A percentile compares a stretch with the other conserved stretches of the same genome.
Evolutionary conservation across 1,284 basidiomycete genomes (phyloP).

Genomic region (Sporisorium exsertum): DNA sequence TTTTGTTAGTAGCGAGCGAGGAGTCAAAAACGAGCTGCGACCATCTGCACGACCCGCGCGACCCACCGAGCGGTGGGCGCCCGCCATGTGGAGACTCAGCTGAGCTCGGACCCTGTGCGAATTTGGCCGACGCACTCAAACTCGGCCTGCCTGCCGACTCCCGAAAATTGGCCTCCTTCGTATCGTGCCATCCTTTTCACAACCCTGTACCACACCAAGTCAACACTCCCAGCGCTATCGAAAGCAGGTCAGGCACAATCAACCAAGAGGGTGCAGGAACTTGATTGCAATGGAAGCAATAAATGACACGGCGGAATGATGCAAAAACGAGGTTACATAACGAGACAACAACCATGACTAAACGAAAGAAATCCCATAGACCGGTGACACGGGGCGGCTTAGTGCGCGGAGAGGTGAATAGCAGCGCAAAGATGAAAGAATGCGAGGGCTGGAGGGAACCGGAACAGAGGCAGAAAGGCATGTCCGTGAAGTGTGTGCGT

Average conservation of each 20-base stretch:
- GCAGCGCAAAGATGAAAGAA: background rate
- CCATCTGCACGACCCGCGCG: slow-evolving; percentile 15
- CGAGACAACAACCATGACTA: slow-evolving; percentile 17
- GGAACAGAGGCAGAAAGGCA: background rate
- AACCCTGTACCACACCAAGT: background rate
- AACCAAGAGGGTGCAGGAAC: background rate
- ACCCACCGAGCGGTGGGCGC: background rate
- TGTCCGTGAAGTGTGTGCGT: background rate
- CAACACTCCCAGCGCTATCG: background rate
- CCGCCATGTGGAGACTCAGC: slow-evolving; percentile 16
- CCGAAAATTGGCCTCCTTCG: background rate
- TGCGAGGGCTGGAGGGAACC: background rate
- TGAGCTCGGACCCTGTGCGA: slow-evolving; percentile 17
- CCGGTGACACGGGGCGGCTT: slow-evolving; percentile 12
- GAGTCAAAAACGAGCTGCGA: too few relatives aligned
- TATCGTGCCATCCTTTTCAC: background rate
- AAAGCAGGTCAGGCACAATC: background rate
- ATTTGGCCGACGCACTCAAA: slow-evolving; percentile 1
- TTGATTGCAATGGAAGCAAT: slow-evolving; percentile 1
- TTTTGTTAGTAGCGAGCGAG: background rate
- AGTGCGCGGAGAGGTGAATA: background rate
- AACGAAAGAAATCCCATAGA: slow-evolving; percentile 8
- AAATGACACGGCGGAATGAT: slow-evolving; percentile 1
- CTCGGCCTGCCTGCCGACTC: slow-evolving; percentile 2
- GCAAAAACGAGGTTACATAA: slow-evolving; percentile 12